These are phyloP conservation scores for Euptelea pleiosperma DNA, from an alignment of 164 flowering plant species.

Conservation along the genomic window DNA sequence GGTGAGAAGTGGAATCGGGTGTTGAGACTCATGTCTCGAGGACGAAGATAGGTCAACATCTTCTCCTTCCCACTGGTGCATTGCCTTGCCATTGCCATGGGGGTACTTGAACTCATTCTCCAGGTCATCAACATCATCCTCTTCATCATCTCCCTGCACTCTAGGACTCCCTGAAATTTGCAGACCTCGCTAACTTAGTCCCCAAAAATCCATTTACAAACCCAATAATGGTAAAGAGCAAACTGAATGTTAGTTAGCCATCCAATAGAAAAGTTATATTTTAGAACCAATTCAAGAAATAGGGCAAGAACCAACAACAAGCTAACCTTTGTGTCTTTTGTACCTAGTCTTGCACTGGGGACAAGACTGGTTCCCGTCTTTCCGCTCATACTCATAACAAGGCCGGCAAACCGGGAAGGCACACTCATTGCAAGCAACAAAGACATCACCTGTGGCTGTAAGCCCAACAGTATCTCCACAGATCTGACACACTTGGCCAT, in stretches of 20 bases:
- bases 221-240: background rate
- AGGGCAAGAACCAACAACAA: background rate
- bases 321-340: slow-evolving; percentile 81
- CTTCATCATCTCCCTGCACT: slow-evolving; percentile 98
- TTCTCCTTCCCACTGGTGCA: slow-evolving; percentile 73
- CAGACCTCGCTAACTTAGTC: slow-evolving; percentile 4
- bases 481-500: slow-evolving; percentile 88
- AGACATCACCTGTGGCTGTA: slow-evolving; percentile 65
- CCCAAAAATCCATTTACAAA: no score
- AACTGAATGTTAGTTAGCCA: background rate
- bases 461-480: slow-evolving; percentile 91
- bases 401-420: slow-evolving; percentile 95
- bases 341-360: slow-evolving; percentile 98
- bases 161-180: slow-evolving; percentile 77
- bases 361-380: slow-evolving; percentile 89
- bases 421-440: slow-evolving; percentile 99
- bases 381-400: slow-evolving; percentile 96
- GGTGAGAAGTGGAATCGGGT: slow-evolving; percentile 86
- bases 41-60: slow-evolving; percentile 79
- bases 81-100: slow-evolving; percentile 46
- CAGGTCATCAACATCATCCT: slow-evolving; percentile 89
- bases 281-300: background rate
- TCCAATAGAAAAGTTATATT: background rate
- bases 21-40: slow-evolving; percentile 73
- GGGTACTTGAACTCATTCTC: slow-evolving; percentile 82